These are phyloP conservation scores for Vigna radiata DNA, from an alignment of 306 rosid genomes.

Conservation along the genomic window DNA sequence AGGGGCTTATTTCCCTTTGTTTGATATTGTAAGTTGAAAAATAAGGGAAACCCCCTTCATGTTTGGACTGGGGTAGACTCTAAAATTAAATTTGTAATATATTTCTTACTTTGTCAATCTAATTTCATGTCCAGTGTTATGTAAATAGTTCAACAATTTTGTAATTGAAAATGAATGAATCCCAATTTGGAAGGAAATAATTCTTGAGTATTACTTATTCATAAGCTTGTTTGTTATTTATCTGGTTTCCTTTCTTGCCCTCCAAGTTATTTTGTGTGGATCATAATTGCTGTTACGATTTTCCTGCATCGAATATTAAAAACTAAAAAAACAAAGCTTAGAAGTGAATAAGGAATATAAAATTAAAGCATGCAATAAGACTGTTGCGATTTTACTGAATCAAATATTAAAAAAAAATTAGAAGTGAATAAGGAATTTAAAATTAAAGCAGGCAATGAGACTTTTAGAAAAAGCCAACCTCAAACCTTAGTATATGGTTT, in stretches of 20 bases:
- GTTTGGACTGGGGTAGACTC: neutral
- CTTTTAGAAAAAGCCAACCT: neutral
- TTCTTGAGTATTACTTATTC: neutral
- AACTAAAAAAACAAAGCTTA: no score
- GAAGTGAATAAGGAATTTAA: no score
- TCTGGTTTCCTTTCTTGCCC: neutral
- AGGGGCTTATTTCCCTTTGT: conserved; percentile 12
- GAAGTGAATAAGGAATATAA: no score
- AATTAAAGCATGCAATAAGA: neutral
- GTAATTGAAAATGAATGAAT: neutral
- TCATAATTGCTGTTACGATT: neutral
- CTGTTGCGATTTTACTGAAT: no score
- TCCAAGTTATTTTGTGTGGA: neutral
- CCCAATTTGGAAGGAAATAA: neutral
- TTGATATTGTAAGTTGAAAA: conserved; percentile 5
- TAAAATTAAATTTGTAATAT: neutral
- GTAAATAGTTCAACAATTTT: conserved; percentile 14
- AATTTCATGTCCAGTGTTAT: neutral
- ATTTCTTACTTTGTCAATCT: neutral
- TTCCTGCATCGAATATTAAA: no score
- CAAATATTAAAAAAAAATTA: no score
- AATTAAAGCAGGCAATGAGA: neutral
- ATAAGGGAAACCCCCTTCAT: neutral
- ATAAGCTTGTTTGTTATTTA: neutral
- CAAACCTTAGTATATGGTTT: no score